These are phyloP conservation scores for Aphanomyces euteiches DNA, from an alignment of 352 stramenopile genomes.

Conservation along the genomic window DNA sequence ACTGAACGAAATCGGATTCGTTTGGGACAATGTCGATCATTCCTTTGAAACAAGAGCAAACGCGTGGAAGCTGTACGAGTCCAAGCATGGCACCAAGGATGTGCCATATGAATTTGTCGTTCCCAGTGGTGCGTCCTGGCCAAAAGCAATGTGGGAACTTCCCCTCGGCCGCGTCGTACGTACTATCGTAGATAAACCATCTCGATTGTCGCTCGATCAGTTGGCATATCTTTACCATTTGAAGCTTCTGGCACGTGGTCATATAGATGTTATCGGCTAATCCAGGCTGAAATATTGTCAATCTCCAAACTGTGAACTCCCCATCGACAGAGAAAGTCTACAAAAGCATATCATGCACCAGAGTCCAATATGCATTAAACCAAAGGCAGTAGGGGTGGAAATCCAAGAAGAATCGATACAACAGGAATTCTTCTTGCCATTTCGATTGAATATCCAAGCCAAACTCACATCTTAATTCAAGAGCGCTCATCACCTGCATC, in stretches of 20 bases:
- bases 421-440: no score
- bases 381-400: no score
- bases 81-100: slow-evolving; percentile 34
- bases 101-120: slow-evolving; percentile 57
- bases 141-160: slow-evolving; percentile 37
- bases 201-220: slow-evolving; percentile 65
- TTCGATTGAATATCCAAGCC: no score
- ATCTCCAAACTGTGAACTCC: no score
- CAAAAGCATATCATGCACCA: no score
- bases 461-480: no score
- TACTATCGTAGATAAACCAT: slow-evolving; percentile 42
- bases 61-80: slow-evolving; percentile 35
- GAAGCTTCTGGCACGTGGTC: slow-evolving; percentile 40
- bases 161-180: slow-evolving; percentile 57
- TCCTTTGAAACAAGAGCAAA: slow-evolving; percentile 39
- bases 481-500: no score
- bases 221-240: slow-evolving; percentile 55
- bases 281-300: no score
- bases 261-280: slow-evolving; percentile 7
- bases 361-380: no score
- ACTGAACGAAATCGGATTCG: slow-evolving; percentile 48
- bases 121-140: slow-evolving; percentile 49
- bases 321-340: no score
- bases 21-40: slow-evolving; percentile 42
- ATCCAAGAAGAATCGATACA: no score